Evolutionary conservation across 805 yeast genomes (phyloP), one percentile per base, ranked within the genome.

Genomic region (Wickerhamomyces strasburgensis): DNA sequence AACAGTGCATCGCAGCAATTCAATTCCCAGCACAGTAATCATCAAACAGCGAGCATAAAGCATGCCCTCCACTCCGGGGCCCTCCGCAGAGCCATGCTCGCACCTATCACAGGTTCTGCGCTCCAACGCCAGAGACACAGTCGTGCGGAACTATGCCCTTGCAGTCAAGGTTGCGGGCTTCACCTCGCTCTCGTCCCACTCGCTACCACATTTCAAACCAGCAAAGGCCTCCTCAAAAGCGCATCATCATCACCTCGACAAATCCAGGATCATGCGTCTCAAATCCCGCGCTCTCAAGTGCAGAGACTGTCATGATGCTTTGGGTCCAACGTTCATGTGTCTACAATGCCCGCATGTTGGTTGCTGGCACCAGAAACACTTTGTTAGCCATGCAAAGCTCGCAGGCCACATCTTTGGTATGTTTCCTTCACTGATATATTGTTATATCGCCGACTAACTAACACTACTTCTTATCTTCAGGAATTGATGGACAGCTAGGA

Each of bases 301-400:
- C 49, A 60, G 71, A 17, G 72, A 67, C 24, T 79, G 85, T 48
- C 51, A 59, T 8, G 48, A 62, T 18, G 53, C 53, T 31, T 56
- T 68, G 4, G 57, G 52, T 5, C 51, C 41, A n/a, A 52, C 61
- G 17, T 79, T 70, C 49, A 73, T 83, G 68, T 84, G 95, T 56
- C 57, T 84, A 27, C 89, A 83, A 52, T 84, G 94, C 54, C 82
- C 88, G 1, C 78, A 75, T 52, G 75, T 80, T 37, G 90, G 90
- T 2, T 84, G 94, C 54, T 69, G 73, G 64, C 64, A 67, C 32
- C 56, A 62, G 27, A 51, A 61, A 5, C 80, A 75, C 52, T 72
- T 73, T 29, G 51, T 59, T 19, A 44, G 43, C 6, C 83, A 77
- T 55, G 70, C 75, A 14, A 64, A 65, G 44, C 46, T 52, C 13